Percentiles rank a stretch among this genome's conserved stretches.
Conservation (phyloP, 768 basidiomycete genomes). For the Tubosaeta brunneosetosa region DNA sequence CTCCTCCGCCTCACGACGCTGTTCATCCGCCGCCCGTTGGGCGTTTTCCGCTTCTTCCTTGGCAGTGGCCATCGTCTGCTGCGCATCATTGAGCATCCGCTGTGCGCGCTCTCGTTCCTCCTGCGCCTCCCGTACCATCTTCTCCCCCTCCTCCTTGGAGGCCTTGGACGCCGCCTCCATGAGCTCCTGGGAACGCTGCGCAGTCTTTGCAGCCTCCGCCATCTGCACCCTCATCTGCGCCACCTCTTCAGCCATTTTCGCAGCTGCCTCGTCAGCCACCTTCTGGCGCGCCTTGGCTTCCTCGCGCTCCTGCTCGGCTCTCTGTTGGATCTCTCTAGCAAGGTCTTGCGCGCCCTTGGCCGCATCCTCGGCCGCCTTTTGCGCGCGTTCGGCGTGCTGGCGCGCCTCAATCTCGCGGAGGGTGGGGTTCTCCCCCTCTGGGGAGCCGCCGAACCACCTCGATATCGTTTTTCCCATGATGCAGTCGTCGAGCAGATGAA, state of each 20-base stretch:
- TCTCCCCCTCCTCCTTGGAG: constrained; percentile 16
- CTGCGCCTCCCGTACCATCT: constrained; percentile 7
- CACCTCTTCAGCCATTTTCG: constrained; percentile 2
- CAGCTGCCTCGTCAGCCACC: constrained; percentile 4
- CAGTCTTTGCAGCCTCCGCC: constrained; percentile 1
- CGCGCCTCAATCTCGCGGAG: constrained; percentile 9
- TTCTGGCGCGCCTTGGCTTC: constrained; percentile 5
- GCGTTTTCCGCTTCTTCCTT: constrained; percentile 12
- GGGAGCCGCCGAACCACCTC: constrained; percentile 2
- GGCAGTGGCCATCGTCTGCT: constrained; percentile 9
- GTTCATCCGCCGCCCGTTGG: constrained; percentile 14
- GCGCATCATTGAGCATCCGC: constrained; percentile 14
- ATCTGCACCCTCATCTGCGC: constrained; percentile 12
- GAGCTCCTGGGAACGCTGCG: constrained; percentile 4
- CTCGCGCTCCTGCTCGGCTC: constrained; percentile 12
- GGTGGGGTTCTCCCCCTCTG: constrained; percentile 10
- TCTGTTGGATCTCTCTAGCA: background rate
- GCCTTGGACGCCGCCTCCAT: constrained; percentile 7
- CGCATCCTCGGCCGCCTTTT: background rate
- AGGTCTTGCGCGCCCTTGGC: constrained; percentile 6
- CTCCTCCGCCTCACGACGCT: constrained; percentile 15
- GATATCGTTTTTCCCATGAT: constrained; percentile 12
- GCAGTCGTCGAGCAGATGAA: background rate
- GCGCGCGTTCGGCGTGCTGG: constrained; percentile 8
- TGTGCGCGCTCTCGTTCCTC: constrained; percentile 12